Evolutionary conservation across 805 yeast species (phyloP), one percentile per base, ranked within the genome.

Genomic region (Teunomyces funiuensis): DNA sequence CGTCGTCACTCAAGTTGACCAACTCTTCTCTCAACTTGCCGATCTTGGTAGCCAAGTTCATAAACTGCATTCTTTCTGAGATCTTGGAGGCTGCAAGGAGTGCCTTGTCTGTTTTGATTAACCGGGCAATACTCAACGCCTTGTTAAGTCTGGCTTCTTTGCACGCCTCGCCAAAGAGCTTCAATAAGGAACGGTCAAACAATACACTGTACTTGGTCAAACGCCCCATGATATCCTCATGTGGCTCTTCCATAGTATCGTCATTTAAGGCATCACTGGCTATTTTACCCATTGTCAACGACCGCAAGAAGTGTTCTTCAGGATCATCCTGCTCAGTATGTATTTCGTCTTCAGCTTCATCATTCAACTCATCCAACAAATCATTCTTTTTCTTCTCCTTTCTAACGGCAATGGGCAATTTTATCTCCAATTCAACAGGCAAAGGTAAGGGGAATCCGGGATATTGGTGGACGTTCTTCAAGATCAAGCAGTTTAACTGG

Each of bases 401-500:
- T 17, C 39, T 46, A 11, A 56, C 52, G 18, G 61, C 56, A 1
- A 85, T 69, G 1, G 97, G 97, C 17, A 89, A 60, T 42, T 72
- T 70, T 33, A 89, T 66, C 10, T 82, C 85, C 49, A 91, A 60
- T 53, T 88, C 96, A 8, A 88, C 75, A 1, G 96, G 91, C 42
- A 89, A 71, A 0, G 96, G 85, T 38, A 93, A 64, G 10, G 98
- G 98, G 55, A 88, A 81, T 3, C 80, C 77, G 0, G 97, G 97
- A 62, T 83, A 83, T 23, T 69, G 67, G 40, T 56, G 60, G 13
- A 28, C 37, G 16, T 89, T 90, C 61, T 86, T 85, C 46, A 88
- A 76, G 15, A 88, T 74, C 39, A 88, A 74, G 61, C 95, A 87
- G 49, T 77, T 80, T 52, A 89, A 76, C 45, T 80, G 78, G 44